Conservation (phyloP, 352 stramenopile species). For the Globisporangium megalacanthum region DNA sequence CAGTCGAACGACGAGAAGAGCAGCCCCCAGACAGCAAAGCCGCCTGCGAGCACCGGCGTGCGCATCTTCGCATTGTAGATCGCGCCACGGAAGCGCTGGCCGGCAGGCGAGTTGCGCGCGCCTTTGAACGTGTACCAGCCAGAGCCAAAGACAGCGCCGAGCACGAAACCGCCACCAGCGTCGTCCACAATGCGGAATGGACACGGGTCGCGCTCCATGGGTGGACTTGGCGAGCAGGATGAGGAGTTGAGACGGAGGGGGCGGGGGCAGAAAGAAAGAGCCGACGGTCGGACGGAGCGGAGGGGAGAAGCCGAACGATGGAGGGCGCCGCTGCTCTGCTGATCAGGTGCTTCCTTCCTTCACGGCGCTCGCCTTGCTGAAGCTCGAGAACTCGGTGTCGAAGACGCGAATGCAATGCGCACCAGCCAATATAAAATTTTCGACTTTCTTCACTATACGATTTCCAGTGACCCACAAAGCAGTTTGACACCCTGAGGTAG, state of each 20-base stretch:
- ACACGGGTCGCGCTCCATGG: conserved; percentile 93
- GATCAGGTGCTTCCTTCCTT: too few relatives aligned
- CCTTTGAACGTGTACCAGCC: conserved; percentile 97
- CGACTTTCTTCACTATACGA: too few relatives aligned
- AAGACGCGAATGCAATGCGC: too few relatives aligned
- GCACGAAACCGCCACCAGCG: conserved; percentile 96
- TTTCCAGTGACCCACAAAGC: too few relatives aligned
- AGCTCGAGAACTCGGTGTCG: too few relatives aligned
- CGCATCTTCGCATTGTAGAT: conserved; percentile 94
- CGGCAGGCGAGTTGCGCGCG: conserved; percentile 89
- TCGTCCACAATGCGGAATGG: conserved; percentile 99
- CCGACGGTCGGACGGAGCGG: neutral
- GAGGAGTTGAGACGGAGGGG: too few relatives aligned
- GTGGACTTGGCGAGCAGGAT: neutral
- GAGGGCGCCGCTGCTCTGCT: too few relatives aligned
- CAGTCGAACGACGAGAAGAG: conserved; percentile 98
- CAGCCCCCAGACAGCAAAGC: conserved; percentile 95
- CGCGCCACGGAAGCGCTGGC: conserved; percentile 86
- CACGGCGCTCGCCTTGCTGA: too few relatives aligned
- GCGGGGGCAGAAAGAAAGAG: too few relatives aligned
- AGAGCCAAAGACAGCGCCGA: conserved; percentile 93
- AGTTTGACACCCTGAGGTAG: too few relatives aligned
- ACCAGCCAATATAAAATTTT: too few relatives aligned
- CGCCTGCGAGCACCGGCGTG: conserved; percentile 89
- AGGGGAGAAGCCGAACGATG: too few relatives aligned